Conservation (phyloP, 495 filamentous ascomycete genomes). For the Xylaria castorea region DNA sequence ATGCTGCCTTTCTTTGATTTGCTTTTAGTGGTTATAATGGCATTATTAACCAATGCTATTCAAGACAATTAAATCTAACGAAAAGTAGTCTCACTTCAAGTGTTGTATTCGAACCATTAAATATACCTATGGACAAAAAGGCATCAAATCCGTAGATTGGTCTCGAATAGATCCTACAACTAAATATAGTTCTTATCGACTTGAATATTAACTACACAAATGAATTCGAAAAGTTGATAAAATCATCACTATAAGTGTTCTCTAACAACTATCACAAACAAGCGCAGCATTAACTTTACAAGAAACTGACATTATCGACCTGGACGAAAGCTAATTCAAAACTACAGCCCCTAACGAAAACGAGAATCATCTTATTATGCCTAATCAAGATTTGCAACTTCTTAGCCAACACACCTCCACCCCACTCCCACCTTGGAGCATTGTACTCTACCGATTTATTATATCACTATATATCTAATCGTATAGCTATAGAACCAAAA, state of each 20-base stretch:
- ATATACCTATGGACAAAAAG: not conserved
- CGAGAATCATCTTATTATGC: not conserved
- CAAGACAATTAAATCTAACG: not conserved
- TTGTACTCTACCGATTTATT: not conserved
- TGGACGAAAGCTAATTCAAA: not conserved
- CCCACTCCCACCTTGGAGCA: not conserved
- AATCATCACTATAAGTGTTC: not conserved
- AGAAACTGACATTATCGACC: not conserved
- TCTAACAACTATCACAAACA: not conserved
- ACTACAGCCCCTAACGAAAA: not conserved
- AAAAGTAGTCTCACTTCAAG: not conserved
- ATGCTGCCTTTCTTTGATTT: too few relatives aligned
- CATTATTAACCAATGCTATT: too few relatives aligned
- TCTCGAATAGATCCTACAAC: not conserved
- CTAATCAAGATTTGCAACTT: too few relatives aligned
- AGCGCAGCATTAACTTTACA: not conserved
- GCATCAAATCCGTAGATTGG: not conserved
- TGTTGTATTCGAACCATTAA: not conserved
- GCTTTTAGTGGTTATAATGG: too few relatives aligned
- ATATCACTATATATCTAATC: not conserved
- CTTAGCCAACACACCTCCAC: too few relatives aligned
- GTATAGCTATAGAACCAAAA: not conserved
- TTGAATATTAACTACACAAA: not conserved
- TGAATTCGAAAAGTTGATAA: too few relatives aligned
- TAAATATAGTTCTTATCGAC: not conserved